Conservation (phyloP, 805 yeast species). For the Metschnikowia dekortorum region DNA sequence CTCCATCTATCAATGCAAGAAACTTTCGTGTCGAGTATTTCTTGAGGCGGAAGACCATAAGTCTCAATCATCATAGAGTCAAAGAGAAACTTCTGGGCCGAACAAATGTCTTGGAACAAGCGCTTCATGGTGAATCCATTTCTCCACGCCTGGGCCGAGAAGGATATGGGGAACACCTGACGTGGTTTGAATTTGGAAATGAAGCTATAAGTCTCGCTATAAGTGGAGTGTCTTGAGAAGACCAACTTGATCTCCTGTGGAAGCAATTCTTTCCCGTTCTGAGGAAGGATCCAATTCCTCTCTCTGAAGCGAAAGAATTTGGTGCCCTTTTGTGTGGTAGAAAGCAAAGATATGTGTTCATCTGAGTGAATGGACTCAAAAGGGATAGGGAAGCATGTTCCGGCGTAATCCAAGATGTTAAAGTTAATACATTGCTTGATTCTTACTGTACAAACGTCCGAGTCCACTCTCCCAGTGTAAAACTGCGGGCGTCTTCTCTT, state of each 20-base stretch:
- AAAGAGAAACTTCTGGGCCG: constrained; percentile 4
- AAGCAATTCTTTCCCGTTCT: constrained; percentile 24
- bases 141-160: constrained; percentile 28
- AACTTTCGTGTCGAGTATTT: constrained; percentile 9
- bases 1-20: constrained; percentile 32
- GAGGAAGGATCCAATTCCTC: constrained; percentile 27
- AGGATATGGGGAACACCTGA: constrained; percentile 44
- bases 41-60: constrained; percentile 4
- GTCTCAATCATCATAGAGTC: constrained; percentile 8
- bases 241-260: constrained; percentile 34
- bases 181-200: constrained; percentile 32
- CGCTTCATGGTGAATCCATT: constrained; percentile 37
- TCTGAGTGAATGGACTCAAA: constrained; percentile 13
- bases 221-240: constrained; percentile 48
- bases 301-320: constrained; percentile 21
- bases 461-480: constrained; percentile 4
- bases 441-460: constrained; percentile 16
- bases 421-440: constrained; percentile 37
- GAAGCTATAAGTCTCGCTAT: constrained; percentile 33
- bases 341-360: constrained; percentile 15
- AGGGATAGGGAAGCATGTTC: constrained; percentile 24
- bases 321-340: constrained; percentile 19
- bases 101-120: constrained; percentile 33
- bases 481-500: constrained; percentile 2
- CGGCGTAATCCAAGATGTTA: constrained; percentile 31